Base-by-base conservation (phyloP, 495 filamentous ascomycete genomes). In the Ascobolus immersus region DNA sequence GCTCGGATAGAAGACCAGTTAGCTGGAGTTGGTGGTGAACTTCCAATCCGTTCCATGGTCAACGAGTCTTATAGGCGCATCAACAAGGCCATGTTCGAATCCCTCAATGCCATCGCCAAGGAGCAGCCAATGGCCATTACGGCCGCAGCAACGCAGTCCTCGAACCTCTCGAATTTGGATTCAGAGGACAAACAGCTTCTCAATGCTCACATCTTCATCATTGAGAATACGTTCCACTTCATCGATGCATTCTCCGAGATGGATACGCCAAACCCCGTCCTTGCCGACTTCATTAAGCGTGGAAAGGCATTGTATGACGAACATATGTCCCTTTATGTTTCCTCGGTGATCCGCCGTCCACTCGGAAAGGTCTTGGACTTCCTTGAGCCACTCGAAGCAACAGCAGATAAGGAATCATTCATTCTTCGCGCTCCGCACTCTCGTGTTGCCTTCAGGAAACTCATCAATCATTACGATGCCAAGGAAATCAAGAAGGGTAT, bases 141-240 rank as follows among this genome's bases (percentile, higher is more conserved):
- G n/a, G n/a, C n/a, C n/a, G n/a, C n/a, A n/a, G n/a, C n/a, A n/a
- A 36, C 21, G 11, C n/a, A 8, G 18, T 6, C 5, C n/a, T n/a
- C 14, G 31, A 20, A 15, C 18, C 9, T 58, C n/a, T 40, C 41
- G 17, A 45, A 33, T 12, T 60, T 65, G 12, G 72, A 77, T 43
- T 64, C 71, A 3, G 84, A 94, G 44, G 84, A 94, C 49, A 94
- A 94, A 52, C 84, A 91, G 48, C 71, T 76, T 11, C 62, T 94
- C 14, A 93, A 94, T 50, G 90, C 90, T 55, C 81, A 93, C 50
- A 91, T 94, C 44, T 64, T 92, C 31, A 64, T 94, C 21, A 93
- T 94, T 39, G 84, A 94, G 51, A 94, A 94, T 49, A 92, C 93
- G 84, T 86, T 92, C 49, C 81, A 92, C 50, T 92, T 84, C 52